phyloP scores from a whole-genome alignment of 805 yeast genomes.

The Metschnikowia gelsemii region DNA sequence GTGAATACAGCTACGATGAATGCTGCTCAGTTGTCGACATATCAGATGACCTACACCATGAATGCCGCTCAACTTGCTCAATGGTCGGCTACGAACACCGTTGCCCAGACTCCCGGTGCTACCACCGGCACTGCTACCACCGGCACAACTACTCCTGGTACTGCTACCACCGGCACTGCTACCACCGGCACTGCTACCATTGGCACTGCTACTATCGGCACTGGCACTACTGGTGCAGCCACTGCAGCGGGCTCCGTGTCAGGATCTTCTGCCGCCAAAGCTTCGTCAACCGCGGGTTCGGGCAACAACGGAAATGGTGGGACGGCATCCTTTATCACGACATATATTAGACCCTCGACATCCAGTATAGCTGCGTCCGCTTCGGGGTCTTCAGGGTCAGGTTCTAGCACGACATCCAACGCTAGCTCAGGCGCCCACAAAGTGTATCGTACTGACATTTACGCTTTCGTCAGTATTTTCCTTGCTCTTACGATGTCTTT shows the following conservation, averaged over 20 bases:
- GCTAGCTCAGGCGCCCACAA: conserved; percentile 6
- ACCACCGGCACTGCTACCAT: conserved; percentile 14
- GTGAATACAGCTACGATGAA: conserved; percentile 16
- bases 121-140: conserved; percentile 14
- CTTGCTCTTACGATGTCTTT: not conserved
- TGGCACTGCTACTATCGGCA: conserved; percentile 19
- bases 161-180: conserved; percentile 19
- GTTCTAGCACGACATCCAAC: not conserved
- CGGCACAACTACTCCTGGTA: conserved; percentile 15
- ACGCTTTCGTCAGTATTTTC: conserved; percentile 1
- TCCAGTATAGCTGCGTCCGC: conserved; percentile 4
- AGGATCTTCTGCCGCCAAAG: not conserved
- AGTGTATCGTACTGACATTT: not conserved
- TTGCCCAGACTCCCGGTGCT: conserved; percentile 19
- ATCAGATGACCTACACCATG: conserved; percentile 15
- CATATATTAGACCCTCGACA: conserved; percentile 30
- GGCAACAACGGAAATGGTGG: conserved; percentile 10
- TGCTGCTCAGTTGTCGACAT: conserved; percentile 14
- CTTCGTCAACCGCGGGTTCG: conserved; percentile 12
- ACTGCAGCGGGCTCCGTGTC: conserved; percentile 11
- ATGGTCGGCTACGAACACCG: conserved; percentile 6
- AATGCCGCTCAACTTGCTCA: conserved; percentile 15
- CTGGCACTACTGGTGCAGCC: conserved; percentile 15
- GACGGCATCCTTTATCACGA: conserved; percentile 30
- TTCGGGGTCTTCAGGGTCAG: not conserved